Percentiles rank a stretch among this genome's conserved stretches.
Evolutionary conservation across 768 basidiomycete species (phyloP).

Genomic region (Artomyces pyxidatus): DNA sequence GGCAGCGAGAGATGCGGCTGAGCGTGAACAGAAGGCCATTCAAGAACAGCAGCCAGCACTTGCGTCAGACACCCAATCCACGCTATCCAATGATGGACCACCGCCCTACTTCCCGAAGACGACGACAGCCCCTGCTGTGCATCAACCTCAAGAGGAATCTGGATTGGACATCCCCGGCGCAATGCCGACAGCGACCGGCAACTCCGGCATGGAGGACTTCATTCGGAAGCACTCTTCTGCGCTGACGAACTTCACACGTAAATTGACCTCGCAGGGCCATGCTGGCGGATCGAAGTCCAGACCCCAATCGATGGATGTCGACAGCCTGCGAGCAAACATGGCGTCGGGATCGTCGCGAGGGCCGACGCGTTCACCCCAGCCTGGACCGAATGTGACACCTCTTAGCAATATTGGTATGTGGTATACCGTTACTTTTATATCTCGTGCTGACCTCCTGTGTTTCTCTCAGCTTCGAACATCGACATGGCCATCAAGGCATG

Average conservation of each 20-base stretch:
- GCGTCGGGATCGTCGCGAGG: too few species aligned
- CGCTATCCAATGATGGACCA: conserved; percentile 3
- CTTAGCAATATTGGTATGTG: conserved; percentile 34
- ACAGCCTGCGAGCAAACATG: too few species aligned
- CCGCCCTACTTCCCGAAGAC: neutral
- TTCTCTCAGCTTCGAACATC: conserved; percentile 7
- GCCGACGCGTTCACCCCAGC: conserved; percentile 7
- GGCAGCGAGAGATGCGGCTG: conserved; percentile 30
- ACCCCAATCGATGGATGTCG: neutral
- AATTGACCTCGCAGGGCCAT: neutral
- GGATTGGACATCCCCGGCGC: neutral
- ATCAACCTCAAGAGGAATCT: neutral
- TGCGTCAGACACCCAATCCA: conserved; percentile 9
- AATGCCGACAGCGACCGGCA: neutral
- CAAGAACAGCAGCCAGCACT: neutral
- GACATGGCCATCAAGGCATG: conserved; percentile 66
- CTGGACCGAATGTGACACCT: conserved; percentile 29
- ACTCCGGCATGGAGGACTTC: conserved; percentile 11
- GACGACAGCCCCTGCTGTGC: neutral
- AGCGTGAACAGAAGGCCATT: conserved; percentile 18
- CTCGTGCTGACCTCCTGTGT: neutral
- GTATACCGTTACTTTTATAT: neutral
- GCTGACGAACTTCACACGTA: conserved; percentile 5
- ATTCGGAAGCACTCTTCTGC: conserved; percentile 4
- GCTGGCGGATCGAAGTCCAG: neutral